Base-by-base conservation (phyloP, 2,329 filamentous ascomycete species). In the Alternaria conjuncta region DNA sequence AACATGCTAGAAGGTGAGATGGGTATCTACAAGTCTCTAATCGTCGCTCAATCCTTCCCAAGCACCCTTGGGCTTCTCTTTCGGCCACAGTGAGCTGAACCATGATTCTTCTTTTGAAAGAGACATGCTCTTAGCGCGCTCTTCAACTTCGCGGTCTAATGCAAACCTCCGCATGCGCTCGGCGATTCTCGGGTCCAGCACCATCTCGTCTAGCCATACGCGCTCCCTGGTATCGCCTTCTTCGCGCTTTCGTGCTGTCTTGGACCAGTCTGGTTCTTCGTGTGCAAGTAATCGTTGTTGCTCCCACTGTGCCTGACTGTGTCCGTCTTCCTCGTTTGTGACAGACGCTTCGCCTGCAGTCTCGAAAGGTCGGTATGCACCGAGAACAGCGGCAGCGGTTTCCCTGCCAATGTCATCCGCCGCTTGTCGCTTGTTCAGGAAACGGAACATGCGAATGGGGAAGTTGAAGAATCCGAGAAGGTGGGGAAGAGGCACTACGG, bases 391-490 rank as follows among this genome's bases (percentile, higher is more conserved):
- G 36, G 93, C 91, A 1, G 95, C 95, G 18, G 96, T 93, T 68
- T 97, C 89, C 45, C 92, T 90, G 55, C 96, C 96, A 64, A 97
- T 89, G 49, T 90, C 86, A 76, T 99, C 95, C 67, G 95, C 95
- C n/a, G 97, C 86, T 66, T 88, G 83, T 57, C 96, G 91, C 65
- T 91, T 90, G 79, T 91, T 97, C 64, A 99, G 85, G 86, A 94
- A 99, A 68, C 96, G 92, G 75, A 91, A 92, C 64, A 98, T 85
- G 64, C 96, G 90, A 68, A 90, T 91, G 1, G 94, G 92, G 3
- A 95, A 97, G 82, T 96, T 95, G 66, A 92, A 84, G 84, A 99
- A 97, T 64, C 96, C 96, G 28, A 99, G 90, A 62, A 97, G 87
- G 78, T 98, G 95, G 1, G 95, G 95, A 79, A 97, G 92, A 45